Conservation (phyloP, 257 asterid species). For the Solanum tarapatanum region DNA sequence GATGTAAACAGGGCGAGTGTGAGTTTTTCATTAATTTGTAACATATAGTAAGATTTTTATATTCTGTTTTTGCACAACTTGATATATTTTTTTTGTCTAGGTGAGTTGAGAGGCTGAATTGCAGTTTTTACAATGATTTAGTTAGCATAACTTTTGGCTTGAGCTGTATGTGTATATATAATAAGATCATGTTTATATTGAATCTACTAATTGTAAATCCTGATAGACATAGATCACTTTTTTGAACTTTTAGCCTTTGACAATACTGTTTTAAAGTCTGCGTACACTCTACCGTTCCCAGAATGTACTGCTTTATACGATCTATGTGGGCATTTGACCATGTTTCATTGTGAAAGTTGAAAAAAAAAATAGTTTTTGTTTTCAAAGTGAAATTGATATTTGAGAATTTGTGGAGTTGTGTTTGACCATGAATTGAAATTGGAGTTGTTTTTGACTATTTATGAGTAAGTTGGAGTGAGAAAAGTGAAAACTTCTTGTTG, state of each 20-base stretch:
- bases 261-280: neutral
- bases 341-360: neutral
- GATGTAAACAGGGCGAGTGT: neutral
- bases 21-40: neutral
- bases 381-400: neutral
- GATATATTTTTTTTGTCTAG: neutral
- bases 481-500: neutral
- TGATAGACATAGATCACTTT: neutral
- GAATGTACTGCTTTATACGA: neutral
- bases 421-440: neutral
- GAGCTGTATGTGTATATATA: neutral
- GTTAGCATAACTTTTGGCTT: neutral
- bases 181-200: neutral
- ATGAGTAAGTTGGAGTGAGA: neutral
- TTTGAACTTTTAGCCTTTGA: neutral
- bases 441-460: neutral
- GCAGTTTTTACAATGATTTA: neutral
- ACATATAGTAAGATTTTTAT: neutral
- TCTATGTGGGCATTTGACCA: neutral
- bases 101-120: neutral
- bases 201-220: neutral
- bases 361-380: neutral
- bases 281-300: fast-evolving
- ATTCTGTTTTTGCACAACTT: neutral
- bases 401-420: neutral